Evolutionary conservation across 306 rosid species (phyloP).

Genomic region (Vigna radiata): DNA sequence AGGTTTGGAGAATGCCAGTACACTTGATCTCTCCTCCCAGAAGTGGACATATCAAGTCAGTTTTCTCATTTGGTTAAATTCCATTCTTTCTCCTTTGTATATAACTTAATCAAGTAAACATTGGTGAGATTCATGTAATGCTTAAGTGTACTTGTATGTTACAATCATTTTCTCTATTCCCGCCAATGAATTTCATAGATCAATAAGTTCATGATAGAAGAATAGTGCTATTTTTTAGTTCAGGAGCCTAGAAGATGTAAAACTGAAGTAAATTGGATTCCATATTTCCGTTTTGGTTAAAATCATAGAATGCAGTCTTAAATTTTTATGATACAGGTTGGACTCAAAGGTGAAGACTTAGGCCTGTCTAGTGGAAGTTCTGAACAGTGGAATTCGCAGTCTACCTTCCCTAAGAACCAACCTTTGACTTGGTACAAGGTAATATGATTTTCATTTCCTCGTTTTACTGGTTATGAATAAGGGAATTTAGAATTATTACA

Average conservation of each 20-base stretch:
- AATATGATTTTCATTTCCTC: constrained; percentile 27
- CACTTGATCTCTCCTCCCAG: constrained; percentile 82
- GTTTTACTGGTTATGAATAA: background rate
- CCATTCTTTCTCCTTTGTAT: constrained; percentile 19
- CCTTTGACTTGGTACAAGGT: constrained; percentile 98
- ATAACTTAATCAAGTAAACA: background rate
- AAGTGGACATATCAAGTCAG: constrained; percentile 90
- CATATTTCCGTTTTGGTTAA: constrained; percentile 14
- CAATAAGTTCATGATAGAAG: background rate
- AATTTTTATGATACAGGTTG: constrained; percentile 63
- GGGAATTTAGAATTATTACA: background rate
- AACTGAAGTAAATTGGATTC: constrained; percentile 23
- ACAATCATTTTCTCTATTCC: constrained; percentile 3
- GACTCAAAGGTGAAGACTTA: constrained; percentile 85
- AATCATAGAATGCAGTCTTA: constrained; percentile 17
- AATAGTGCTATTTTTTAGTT: background rate
- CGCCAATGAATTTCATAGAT: background rate
- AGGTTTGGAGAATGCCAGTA: constrained; percentile 60
- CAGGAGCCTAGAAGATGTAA: background rate
- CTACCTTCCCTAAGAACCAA: constrained; percentile 78
- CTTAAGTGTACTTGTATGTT: background rate
- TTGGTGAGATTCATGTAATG: constrained; percentile 9
- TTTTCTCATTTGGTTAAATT: constrained; percentile 39
- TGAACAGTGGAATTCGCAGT: constrained; percentile 66
- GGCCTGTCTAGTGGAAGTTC: constrained; percentile 70